Percentiles rank a stretch among this genome's conserved stretches.
These are phyloP conservation scores for Rhizopogon vinicolor DNA, from an alignment of 768 basidiomycete genomes.

Conservation along the genomic window DNA sequence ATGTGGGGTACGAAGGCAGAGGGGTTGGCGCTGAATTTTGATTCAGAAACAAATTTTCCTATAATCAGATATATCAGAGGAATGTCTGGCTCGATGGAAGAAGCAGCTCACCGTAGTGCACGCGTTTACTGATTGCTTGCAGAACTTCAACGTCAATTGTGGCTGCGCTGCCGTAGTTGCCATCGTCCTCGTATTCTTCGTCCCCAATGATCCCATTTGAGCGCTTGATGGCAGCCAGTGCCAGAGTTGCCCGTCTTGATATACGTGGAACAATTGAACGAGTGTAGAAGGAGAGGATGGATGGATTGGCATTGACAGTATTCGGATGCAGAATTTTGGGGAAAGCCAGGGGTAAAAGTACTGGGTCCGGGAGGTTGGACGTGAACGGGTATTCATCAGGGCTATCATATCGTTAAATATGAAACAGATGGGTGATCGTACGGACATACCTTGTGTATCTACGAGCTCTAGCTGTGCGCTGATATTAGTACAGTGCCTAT, in stretches of 20 bases:
- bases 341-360: constrained; percentile 69
- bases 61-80: constrained; percentile 5
- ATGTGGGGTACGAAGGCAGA: constrained; percentile 92
- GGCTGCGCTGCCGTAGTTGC: constrained; percentile 95
- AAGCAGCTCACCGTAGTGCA: constrained; percentile 81
- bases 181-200: constrained; percentile 84
- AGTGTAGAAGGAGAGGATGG: constrained; percentile 88
- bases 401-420: constrained; percentile 37
- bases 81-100: not conserved
- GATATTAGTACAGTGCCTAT: constrained; percentile 1
- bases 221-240: constrained; percentile 62
- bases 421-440: not conserved
- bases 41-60: constrained; percentile 99
- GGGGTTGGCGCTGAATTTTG: constrained; percentile 88
- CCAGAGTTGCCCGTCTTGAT: constrained; percentile 63
- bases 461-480: constrained; percentile 76
- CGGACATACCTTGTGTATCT: constrained; percentile 80
- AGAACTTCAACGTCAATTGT: constrained; percentile 94
- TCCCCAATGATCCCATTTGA: constrained; percentile 62
- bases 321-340: constrained; percentile 78
- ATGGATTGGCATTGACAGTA: constrained; percentile 78
- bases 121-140: constrained; percentile 97
- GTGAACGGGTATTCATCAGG: constrained; percentile 99
- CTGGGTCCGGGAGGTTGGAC: constrained; percentile 69
- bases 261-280: constrained; percentile 86